Evolutionary conservation across 108 stramenopile species (phyloP), one percentile per base, ranked within the genome.

Genomic region (Cyclotella cryptica): DNA sequence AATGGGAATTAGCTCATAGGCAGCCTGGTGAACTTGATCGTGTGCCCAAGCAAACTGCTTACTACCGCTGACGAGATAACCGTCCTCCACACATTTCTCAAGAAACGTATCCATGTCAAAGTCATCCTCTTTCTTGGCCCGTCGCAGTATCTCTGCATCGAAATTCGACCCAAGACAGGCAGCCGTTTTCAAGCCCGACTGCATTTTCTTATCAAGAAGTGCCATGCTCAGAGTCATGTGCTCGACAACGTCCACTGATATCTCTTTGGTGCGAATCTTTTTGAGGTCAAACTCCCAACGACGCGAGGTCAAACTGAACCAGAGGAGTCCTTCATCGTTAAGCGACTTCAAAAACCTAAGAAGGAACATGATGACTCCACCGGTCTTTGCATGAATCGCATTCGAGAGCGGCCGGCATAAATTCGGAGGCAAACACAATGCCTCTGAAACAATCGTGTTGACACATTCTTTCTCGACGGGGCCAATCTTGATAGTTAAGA

Each of bases 21-120:
- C 83, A 15, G 90, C 88, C 53, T 88, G 85, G 49, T 91, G 88
- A 15, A 89, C 73, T 54, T 84, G 76, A 71, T 89, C 88, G 47
- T 91, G 88, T 10, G 88, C 72, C 74, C 87, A 90, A 40, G 43
- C 43, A 67, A 85, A 88, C n/a, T 53, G 42, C 39, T 26, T 14
- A 30, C 13, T 51, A 14, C 67, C 77, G 14, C 67, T 54, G 15
- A 53, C 70, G 26, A 78, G 40, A 24, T 74, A 66, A 1, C 71
- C 74, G 57, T 57, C 18, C 18, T 72, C 79, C 3, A 73, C 53
- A 35, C 68, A 74, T 42, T 59, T 65, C 15, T 71, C 77, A 10
- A 90, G 62, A n/a, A 84, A 74, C 9, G 78, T 40, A 18, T 79
- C 72, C 35, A 66, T 66, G n/a, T 54, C 58, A 61, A 49, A 39